Evolutionary conservation across 306 rosid species (phyloP).

Genomic region (Comarum palustre): DNA sequence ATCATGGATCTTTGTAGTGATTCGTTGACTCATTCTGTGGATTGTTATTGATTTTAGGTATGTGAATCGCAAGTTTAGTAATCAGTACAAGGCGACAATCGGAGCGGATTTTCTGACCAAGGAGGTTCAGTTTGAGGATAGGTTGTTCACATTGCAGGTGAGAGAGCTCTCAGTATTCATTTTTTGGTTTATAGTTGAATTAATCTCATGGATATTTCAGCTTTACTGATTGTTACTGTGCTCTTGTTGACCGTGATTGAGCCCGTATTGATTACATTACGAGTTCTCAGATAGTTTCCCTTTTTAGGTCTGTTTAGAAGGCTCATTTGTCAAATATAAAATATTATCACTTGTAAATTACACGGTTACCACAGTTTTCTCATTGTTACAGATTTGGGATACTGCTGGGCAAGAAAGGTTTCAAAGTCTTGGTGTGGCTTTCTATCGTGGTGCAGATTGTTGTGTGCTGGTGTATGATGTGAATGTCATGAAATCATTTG

Average conservation of each 20-base stretch:
- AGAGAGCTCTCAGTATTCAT: conserved; percentile 21
- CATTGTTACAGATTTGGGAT: conserved; percentile 73
- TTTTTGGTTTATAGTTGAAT: background rate
- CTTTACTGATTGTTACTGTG: background rate
- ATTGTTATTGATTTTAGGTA: conserved; percentile 46
- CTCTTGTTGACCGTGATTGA: background rate
- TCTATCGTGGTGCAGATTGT: conserved; percentile 99
- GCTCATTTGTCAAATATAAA: no score
- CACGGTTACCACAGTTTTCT: conserved; percentile 19
- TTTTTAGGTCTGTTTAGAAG: no score
- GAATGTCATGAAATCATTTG: conserved; percentile 93
- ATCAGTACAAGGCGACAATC: conserved; percentile 97
- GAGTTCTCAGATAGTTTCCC: no score
- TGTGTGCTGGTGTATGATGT: conserved; percentile 98
- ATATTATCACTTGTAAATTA: background rate
- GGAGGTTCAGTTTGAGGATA: conserved; percentile 98
- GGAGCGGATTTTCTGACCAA: conserved; percentile 99
- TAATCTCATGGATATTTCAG: background rate
- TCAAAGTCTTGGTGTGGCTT: conserved; percentile 99
- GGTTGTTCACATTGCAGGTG: conserved; percentile 97
- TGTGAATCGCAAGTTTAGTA: conserved; percentile 96
- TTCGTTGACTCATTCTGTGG: conserved; percentile 15
- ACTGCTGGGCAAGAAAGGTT: conserved; percentile 98
- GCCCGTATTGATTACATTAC: background rate
- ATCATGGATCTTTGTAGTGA: conserved; percentile 24